Percentiles rank a stretch among this genome's conserved stretches.
Evolutionary conservation across 306 rosid species (phyloP).

Genomic region (Acacia crassicarpa): DNA sequence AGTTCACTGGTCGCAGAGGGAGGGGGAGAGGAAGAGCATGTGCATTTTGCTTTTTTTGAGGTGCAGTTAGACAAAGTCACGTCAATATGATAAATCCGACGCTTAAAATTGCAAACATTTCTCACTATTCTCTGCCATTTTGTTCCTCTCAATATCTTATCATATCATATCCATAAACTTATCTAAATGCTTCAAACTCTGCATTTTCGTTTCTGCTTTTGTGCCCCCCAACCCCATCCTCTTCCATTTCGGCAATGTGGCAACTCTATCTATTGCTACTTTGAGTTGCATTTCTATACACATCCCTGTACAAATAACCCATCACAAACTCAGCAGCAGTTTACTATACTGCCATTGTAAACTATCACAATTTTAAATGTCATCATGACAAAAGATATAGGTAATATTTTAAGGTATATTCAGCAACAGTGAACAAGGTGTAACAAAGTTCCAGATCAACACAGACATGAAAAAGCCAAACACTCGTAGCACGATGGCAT

Average conservation of each 20-base stretch:
- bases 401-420: no score
- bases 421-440: neutral
- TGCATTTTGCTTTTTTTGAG: neutral
- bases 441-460: neutral
- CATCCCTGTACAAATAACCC: neutral
- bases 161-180: neutral
- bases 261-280: neutral
- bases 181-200: neutral
- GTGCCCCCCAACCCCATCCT: neutral
- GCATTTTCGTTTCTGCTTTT: neutral
- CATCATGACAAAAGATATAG: neutral
- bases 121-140: neutral
- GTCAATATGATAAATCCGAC: neutral
- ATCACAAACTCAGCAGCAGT: neutral
- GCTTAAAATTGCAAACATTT: conserved; percentile 14
- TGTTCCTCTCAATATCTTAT: neutral
- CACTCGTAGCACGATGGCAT: no score
- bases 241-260: neutral
- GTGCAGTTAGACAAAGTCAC: conserved; percentile 5
- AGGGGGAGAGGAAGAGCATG: neutral
- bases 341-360: neutral
- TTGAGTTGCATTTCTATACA: neutral
- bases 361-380: no score
- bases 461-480: no score
- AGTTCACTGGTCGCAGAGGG: neutral